Conservation (phyloP, 1,284 basidiomycete species). For the Naganishia sp. region DNA sequence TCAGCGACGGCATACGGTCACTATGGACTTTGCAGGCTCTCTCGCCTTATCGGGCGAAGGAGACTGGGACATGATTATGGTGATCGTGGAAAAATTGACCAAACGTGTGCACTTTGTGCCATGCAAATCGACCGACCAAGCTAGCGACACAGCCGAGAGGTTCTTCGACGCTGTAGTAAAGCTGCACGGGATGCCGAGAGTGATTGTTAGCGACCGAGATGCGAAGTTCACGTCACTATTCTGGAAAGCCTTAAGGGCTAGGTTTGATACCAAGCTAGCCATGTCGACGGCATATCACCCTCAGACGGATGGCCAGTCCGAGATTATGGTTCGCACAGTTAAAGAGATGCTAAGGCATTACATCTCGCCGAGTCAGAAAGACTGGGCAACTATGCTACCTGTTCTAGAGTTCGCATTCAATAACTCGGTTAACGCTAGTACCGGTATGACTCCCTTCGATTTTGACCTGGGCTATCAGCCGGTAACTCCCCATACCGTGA, state of each 20-base stretch:
- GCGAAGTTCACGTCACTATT: constrained; percentile 55
- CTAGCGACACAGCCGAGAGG: constrained; percentile 54
- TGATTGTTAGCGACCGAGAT: constrained; percentile 57
- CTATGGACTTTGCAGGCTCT: constrained; percentile 58
- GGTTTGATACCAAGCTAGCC: constrained; percentile 47
- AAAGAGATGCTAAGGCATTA: constrained; percentile 28
- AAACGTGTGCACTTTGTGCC: constrained; percentile 52
- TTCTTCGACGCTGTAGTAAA: constrained; percentile 54
- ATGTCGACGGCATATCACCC: constrained; percentile 59
- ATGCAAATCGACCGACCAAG: constrained; percentile 44
- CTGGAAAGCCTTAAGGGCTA: constrained; percentile 50
- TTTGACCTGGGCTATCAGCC: constrained; percentile 23
- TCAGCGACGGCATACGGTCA: constrained; percentile 53
- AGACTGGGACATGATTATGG: constrained; percentile 52
- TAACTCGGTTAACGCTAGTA: constrained; percentile 46
- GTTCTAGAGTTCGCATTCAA: constrained; percentile 59
- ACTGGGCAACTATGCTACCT: constrained; percentile 57
- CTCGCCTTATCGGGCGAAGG: constrained; percentile 51
- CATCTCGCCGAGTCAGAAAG: constrained; percentile 41
- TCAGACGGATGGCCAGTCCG: constrained; percentile 45
- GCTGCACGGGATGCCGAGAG: constrained; percentile 54
- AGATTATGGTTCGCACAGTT: constrained; percentile 31
- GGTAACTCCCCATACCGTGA: not conserved
- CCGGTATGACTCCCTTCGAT: constrained; percentile 34
- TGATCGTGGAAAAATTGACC: constrained; percentile 53